phyloP scores from a whole-genome alignment of 768 basidiomycete species.

The Boletellus emodensis region DNA sequence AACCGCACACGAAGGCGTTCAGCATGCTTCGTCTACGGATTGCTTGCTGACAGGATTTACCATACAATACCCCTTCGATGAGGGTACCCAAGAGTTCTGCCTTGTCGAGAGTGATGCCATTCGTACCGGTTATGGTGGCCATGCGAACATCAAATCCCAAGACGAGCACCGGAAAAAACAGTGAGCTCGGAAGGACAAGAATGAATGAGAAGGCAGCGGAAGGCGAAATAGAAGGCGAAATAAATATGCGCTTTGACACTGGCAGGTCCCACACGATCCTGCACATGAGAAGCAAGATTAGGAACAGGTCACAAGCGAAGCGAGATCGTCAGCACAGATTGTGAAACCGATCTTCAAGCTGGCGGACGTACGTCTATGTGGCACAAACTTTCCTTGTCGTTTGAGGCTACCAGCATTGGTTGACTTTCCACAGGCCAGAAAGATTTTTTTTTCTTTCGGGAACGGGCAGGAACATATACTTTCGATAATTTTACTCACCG shows the following conservation, averaged over 20 bases:
- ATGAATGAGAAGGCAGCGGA: not conserved
- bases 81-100: conserved; percentile 17
- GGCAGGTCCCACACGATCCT: not conserved
- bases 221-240: not conserved
- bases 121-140: not conserved
- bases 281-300: not conserved
- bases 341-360: not conserved
- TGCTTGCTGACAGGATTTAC: not conserved
- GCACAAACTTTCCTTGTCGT: too few species aligned
- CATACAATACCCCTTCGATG: conserved; percentile 19
- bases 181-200: not conserved
- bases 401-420: not conserved
- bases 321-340: not conserved
- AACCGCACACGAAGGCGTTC: not conserved
- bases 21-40: not conserved
- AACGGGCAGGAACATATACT: too few species aligned
- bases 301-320: not conserved
- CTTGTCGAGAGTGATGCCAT: conserved; percentile 9
- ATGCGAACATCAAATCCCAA: not conserved
- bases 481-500: too few species aligned
- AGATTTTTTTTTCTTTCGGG: too few species aligned
- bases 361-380: not conserved
- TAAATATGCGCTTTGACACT: not conserved
- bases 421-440: too few species aligned
- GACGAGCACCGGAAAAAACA: not conserved